These are phyloP conservation scores for Russula griseocarnosa DNA, from an alignment of 768 basidiomycete genomes.

Conservation along the genomic window DNA sequence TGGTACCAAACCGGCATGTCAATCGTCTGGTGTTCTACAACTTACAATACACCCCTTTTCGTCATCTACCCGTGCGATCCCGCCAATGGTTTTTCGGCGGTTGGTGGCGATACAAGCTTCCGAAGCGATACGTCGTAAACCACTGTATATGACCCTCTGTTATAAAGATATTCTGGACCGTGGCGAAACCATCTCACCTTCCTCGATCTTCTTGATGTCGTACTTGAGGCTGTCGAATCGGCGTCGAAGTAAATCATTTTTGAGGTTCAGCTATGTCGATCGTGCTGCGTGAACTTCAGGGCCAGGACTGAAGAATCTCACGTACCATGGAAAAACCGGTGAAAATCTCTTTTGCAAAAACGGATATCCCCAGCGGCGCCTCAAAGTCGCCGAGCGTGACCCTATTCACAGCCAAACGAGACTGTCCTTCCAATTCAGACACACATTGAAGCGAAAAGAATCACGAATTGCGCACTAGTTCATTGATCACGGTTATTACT, in stretches of 20 bases:
- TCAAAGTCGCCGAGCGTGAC: slow-evolving; percentile 82
- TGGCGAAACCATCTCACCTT: slow-evolving; percentile 48
- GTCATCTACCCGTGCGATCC: slow-evolving; percentile 19
- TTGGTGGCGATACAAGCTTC: slow-evolving; percentile 45
- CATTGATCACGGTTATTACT: slow-evolving; percentile 72
- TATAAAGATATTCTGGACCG: background rate
- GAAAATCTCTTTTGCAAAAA: slow-evolving; percentile 77
- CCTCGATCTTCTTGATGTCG: slow-evolving; percentile 84
- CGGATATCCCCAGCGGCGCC: slow-evolving; percentile 70
- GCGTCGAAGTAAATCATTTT: slow-evolving; percentile 71
- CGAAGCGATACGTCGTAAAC: slow-evolving; percentile 83
- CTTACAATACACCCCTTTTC: background rate
- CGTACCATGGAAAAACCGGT: slow-evolving; percentile 79
- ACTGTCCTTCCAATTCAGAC: slow-evolving; percentile 41
- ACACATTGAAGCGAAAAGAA: background rate
- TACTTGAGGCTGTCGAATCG: slow-evolving; percentile 82
- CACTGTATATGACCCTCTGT: slow-evolving; percentile 42
- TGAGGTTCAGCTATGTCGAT: slow-evolving; percentile 62
- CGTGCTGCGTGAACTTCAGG: background rate
- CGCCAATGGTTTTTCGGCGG: slow-evolving; percentile 7
- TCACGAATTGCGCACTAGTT: slow-evolving; percentile 51
- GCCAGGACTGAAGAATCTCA: background rate
- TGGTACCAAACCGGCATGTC: background rate
- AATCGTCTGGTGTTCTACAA: background rate
- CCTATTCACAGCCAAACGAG: slow-evolving; percentile 71